A percentile compares a stretch with the other conserved stretches of the same genome.
phyloP scores from a whole-genome alignment of 1,284 basidiomycete species.

The Rhodotorula sp. region DNA sequence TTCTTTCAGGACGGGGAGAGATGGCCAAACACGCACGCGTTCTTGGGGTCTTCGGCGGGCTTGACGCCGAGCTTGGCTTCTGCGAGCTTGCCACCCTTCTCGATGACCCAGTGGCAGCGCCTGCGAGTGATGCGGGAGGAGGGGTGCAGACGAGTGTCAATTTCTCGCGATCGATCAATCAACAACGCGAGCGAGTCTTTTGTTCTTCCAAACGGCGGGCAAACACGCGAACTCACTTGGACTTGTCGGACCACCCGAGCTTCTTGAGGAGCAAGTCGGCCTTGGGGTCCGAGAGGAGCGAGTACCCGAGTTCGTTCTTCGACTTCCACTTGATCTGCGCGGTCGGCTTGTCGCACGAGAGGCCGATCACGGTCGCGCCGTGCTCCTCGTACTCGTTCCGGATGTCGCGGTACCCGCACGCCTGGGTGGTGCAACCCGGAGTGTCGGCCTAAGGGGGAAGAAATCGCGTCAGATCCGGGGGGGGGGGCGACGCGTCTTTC shows the following conservation, averaged over 20 bases:
- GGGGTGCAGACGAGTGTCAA: background rate
- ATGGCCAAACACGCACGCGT: conserved; percentile 44
- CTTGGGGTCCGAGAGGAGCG: conserved; percentile 82
- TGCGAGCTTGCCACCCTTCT: conserved; percentile 78
- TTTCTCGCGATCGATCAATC: background rate
- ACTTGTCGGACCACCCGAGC: conserved; percentile 69
- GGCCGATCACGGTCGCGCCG: conserved; percentile 76
- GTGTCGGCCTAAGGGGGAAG: conserved; percentile 1
- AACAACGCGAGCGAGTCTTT: background rate
- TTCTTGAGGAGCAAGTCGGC: conserved; percentile 67
- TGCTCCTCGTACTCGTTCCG: conserved; percentile 65
- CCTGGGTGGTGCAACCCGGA: conserved; percentile 74
- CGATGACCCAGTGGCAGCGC: conserved; percentile 86
- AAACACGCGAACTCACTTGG: conserved; percentile 50
- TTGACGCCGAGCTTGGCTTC: conserved; percentile 80
- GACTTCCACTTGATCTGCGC: conserved; percentile 62
- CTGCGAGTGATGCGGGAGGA: background rate
- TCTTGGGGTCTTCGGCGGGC: conserved; percentile 60
- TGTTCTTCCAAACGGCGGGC: background rate
- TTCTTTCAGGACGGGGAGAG: background rate
- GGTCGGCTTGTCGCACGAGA: conserved; percentile 76
- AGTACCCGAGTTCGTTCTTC: conserved; percentile 76
- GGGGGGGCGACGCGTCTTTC: conserved; percentile 50
- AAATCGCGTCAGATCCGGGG: background rate
- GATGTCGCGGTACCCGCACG: conserved; percentile 63